A percentile compares a stretch with the other conserved stretches of the same genome.
Conservation (phyloP, 306 rosid genomes). For the Amphicarpaea edgeworthii region DNA sequence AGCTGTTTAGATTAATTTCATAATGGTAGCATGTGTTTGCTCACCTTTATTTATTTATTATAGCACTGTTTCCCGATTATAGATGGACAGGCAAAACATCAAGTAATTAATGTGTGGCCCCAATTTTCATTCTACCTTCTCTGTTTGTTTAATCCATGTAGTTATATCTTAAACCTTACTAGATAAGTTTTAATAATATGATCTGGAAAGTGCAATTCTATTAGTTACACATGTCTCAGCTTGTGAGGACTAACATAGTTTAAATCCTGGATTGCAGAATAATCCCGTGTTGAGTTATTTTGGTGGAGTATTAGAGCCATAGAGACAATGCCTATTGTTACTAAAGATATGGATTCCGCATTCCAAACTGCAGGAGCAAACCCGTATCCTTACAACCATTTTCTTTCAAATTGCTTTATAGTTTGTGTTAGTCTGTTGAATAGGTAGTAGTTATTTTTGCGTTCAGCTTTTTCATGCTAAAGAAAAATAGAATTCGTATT, state of each 20-base stretch:
- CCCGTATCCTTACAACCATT: slow-evolving; percentile 77
- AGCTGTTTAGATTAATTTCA: slow-evolving; percentile 32
- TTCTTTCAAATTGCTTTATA: slow-evolving; percentile 35
- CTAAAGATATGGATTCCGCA: slow-evolving; percentile 76
- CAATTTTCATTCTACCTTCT: slow-evolving; percentile 11
- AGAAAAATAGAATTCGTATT: not conserved
- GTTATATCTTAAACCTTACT: slow-evolving; percentile 18
- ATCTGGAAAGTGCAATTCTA: slow-evolving; percentile 8
- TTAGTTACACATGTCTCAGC: not conserved
- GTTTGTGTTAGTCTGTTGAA: slow-evolving; percentile 15
- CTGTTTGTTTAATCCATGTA: not conserved
- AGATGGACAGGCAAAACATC: slow-evolving; percentile 12
- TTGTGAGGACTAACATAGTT: slow-evolving; percentile 39
- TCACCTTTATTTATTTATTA: slow-evolving; percentile 26
- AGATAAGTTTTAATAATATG: not conserved
- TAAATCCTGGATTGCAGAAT: slow-evolving; percentile 50
- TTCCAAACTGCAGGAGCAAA: slow-evolving; percentile 84
- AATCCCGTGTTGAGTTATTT: slow-evolving; percentile 35
- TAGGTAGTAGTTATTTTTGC: not conserved
- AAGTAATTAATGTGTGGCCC: slow-evolving; percentile 19
- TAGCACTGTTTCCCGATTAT: not conserved
- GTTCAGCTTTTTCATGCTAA: not conserved
- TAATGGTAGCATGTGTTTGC: slow-evolving; percentile 35
- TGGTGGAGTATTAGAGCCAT: slow-evolving; percentile 49
- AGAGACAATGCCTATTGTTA: slow-evolving; percentile 66